Evolutionary conservation across 805 yeast species (phyloP).

Genomic region (Metschnikowia vanudenii): DNA sequence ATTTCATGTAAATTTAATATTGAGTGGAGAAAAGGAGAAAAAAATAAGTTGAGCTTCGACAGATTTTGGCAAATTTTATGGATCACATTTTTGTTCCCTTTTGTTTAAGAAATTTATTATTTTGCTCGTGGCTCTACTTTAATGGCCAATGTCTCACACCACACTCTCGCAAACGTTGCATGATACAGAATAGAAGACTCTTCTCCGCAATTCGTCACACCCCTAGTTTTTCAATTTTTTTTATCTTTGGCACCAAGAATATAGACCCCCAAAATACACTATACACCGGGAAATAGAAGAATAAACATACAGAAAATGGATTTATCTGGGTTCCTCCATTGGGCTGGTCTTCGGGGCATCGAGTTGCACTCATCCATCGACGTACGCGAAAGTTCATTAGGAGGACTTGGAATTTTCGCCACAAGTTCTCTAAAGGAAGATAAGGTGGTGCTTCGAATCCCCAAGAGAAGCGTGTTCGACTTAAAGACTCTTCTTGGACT

Average conservation of each 20-base stretch:
- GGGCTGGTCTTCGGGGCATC: constrained; percentile 11
- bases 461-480: constrained; percentile 11
- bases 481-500: constrained; percentile 8
- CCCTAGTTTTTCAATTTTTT: not conserved
- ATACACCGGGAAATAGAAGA: not conserved
- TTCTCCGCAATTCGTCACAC: not conserved
- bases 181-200: not conserved
- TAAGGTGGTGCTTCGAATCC: constrained; percentile 14
- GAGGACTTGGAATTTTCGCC: constrained; percentile 17
- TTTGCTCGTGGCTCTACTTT: too few relatives aligned
- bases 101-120: too few relatives aligned
- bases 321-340: constrained; percentile 1
- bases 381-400: constrained; percentile 12
- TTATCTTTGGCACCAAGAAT: not conserved
- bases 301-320: not conserved
- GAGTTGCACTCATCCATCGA: constrained; percentile 3
- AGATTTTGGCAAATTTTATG: too few relatives aligned
- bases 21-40: too few relatives aligned
- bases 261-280: too few relatives aligned
- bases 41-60: too few relatives aligned
- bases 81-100: too few relatives aligned
- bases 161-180: not conserved
- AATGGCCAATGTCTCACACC: not conserved
- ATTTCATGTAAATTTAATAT: too few relatives aligned
- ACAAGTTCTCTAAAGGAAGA: constrained; percentile 3